A percentile compares a stretch with the other conserved stretches of the same genome.
phyloP scores from a whole-genome alignment of 129 eudicot genomes.

The Rutidosis leptorrhynchoides region DNA sequence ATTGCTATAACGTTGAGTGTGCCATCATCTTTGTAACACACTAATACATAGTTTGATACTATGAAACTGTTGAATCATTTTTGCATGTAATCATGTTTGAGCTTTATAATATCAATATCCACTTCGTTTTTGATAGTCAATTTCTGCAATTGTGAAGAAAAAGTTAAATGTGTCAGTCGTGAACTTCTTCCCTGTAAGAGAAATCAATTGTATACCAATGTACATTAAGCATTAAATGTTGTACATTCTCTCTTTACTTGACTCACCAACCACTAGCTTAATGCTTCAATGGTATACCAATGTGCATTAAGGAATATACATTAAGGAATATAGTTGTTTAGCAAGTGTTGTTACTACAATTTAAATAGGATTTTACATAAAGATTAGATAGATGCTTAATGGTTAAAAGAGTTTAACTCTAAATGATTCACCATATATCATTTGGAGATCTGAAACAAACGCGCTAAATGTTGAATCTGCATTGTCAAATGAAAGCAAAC shows the following conservation, averaged over 20 bases:
- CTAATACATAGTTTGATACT: slow-evolving; percentile 3
- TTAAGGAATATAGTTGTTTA: no score
- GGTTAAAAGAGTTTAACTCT: no score
- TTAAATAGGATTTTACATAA: no score
- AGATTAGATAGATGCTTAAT: no score
- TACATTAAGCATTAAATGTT: slow-evolving; percentile 11
- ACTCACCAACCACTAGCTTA: slow-evolving; percentile 16
- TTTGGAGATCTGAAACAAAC: no score
- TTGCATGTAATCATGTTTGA: not conserved
- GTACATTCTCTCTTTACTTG: not conserved
- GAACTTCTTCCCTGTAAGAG: slow-evolving; percentile 14
- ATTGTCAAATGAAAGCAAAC: no score
- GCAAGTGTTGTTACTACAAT: no score
- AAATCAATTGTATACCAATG: slow-evolving; percentile 9
- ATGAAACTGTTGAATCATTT: not conserved
- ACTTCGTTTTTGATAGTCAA: not conserved
- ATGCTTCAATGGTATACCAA: no score
- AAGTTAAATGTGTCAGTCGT: slow-evolving; percentile 13
- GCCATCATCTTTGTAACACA: not conserved
- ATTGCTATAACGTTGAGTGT: not conserved
- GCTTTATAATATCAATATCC: not conserved
- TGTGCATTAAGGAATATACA: no score
- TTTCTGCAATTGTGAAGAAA: not conserved
- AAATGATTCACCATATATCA: no score
- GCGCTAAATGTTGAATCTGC: no score